Conservation (phyloP, 2,329 filamentous ascomycete genomes). For the Magnaporthales sp. region DNA sequence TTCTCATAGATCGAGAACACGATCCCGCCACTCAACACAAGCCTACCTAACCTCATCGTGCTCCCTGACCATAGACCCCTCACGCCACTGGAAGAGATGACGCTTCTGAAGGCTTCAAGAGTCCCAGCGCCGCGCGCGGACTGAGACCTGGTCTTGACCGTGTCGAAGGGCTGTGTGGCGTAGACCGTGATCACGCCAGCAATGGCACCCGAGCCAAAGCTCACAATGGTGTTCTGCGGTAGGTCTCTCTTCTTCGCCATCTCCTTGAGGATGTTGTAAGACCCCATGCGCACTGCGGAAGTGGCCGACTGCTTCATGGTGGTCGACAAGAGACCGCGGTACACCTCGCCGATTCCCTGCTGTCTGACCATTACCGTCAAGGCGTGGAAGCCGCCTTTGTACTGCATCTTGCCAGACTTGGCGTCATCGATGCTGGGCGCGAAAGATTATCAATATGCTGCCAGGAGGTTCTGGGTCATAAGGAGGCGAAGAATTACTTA, state of each 20-base stretch:
- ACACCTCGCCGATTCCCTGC: slow-evolving; percentile 31
- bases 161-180: slow-evolving; percentile 52
- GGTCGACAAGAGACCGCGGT: slow-evolving; percentile 33
- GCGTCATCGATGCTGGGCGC: slow-evolving; percentile 25
- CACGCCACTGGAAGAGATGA: slow-evolving; percentile 48
- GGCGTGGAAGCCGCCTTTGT: slow-evolving; percentile 21
- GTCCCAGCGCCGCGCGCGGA: slow-evolving; percentile 49
- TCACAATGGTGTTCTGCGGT: slow-evolving; percentile 23
- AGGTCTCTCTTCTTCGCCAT: slow-evolving; percentile 11
- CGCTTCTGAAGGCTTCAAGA: slow-evolving; percentile 42
- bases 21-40: slow-evolving; percentile 59
- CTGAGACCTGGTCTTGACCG: slow-evolving; percentile 55
- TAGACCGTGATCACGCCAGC: slow-evolving; percentile 54
- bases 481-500: slow-evolving; percentile 14
- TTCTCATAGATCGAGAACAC: slow-evolving; percentile 56
- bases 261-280: slow-evolving; percentile 37
- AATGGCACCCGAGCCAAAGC: slow-evolving; percentile 52
- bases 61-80: slow-evolving; percentile 59
- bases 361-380: slow-evolving; percentile 24
- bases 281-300: slow-evolving; percentile 37
- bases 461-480: neutral
- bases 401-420: slow-evolving; percentile 18
- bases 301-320: slow-evolving; percentile 39
- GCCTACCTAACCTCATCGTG: slow-evolving; percentile 56
- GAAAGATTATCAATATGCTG: neutral